Evolutionary conservation across 768 basidiomycete genomes (phyloP), one percentile per base, ranked within the genome.

Genomic region (Cyclocybe aegerita): DNA sequence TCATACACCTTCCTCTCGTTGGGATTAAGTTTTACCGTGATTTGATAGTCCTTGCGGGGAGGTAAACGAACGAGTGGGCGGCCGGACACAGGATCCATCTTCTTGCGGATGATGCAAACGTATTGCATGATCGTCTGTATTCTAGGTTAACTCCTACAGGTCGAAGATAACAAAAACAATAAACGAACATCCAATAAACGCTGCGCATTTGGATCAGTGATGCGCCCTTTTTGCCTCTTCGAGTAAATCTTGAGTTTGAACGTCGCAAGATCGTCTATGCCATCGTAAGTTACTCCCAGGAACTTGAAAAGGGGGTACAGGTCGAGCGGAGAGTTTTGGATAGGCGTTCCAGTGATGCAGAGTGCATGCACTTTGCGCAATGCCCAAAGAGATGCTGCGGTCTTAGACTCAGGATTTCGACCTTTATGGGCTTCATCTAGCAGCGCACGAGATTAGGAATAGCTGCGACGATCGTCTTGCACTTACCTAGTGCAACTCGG

Each of bases 341-440:
- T 50, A 23, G 55, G 55, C 3, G 57, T 53, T 7, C 53, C 53
- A 37, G 50, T 58, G 2, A 58, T 41, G 32, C 54, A 55, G 10
- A 58, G 34, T 4, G 39, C 53, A 17, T 55, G 50, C 7, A 33
- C 12, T 45, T 56, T 50, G 8, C 38, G 30, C 10, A 54, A 7
- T 12, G 44, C 53, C 35, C 50, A 49, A 2, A 58, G 12, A 7
- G 50, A 43, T 8, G 45, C 17, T 0, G 53, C 50, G 8, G 35
- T 40, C 23, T 47, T 46, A 2, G 48, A 52, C 7, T 34, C 32
- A 4, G 57, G 57, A 32, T 57, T 57, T 1, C 52, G 46, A 32
- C 23, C 33, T 16, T 35, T 30, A 29, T 55, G 50, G 7, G 48
- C 48, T 43, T 58, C 57, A 42, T 58, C 57, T 58, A 14, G 7